phyloP scores from a whole-genome alignment of 2,329 filamentous ascomycete genomes.

The Exophiala alcalophila region DNA sequence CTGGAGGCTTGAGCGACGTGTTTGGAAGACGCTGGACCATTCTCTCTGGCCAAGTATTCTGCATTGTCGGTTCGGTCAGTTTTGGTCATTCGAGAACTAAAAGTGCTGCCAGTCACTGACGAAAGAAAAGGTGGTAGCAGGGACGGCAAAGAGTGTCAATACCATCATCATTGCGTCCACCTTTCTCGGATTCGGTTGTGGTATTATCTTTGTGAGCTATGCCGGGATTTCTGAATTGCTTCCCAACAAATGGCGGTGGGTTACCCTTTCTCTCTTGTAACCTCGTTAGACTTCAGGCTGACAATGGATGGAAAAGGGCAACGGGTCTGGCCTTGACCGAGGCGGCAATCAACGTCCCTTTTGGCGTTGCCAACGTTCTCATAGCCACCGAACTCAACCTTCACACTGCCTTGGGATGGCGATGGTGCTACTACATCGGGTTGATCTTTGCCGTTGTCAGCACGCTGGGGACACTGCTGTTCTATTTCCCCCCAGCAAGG shows the following conservation, averaged over 20 bases:
- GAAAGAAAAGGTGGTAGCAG: too few relatives aligned
- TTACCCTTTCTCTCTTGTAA: too few relatives aligned
- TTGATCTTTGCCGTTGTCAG: constrained; percentile 12
- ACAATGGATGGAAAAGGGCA: too few relatives aligned
- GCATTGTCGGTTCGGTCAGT: constrained; percentile 36
- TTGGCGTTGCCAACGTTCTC: too few relatives aligned
- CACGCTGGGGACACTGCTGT: constrained; percentile 40
- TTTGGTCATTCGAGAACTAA: too few relatives aligned
- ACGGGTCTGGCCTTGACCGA: too few relatives aligned
- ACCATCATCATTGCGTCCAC: background rate
- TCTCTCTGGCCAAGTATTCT: constrained; percentile 33
- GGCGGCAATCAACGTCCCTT: too few relatives aligned
- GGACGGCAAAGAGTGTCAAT: background rate
- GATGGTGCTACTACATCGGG: constrained; percentile 47
- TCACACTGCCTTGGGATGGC: constrained; percentile 46
- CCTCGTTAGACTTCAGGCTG: too few relatives aligned
- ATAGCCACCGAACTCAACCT: too few relatives aligned
- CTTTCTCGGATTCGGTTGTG: constrained; percentile 33
- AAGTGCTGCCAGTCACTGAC: too few relatives aligned
- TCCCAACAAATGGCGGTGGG: constrained; percentile 39
- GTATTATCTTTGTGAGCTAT: constrained; percentile 40
- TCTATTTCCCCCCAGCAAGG: constrained; percentile 50
- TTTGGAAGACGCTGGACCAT: constrained; percentile 39
- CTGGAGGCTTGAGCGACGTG: constrained; percentile 37
- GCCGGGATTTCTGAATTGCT: constrained; percentile 39